Base-by-base conservation (phyloP, 2,329 filamentous ascomycete genomes). In the Penicillium occitanis region DNA sequence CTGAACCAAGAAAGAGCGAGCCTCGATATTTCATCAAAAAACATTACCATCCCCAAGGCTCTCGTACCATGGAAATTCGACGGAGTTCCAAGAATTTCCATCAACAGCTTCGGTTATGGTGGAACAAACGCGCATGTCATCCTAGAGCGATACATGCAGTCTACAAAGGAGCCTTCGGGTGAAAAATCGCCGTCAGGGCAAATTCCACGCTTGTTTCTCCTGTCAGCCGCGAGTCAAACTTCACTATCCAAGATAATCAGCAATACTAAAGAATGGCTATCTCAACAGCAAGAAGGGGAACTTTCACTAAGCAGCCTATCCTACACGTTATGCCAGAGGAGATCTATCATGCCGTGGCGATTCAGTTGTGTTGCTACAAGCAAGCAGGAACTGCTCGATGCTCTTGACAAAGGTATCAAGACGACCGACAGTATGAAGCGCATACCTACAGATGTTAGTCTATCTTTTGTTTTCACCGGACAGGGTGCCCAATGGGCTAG, bases 401-500 rank as follows among this genome's bases (percentile, higher is more conserved):
- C 19, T 48, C 44, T 48, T 48, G 44, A 48, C 19, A 48, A 22
- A 48, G 5, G 19, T 48, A n/a, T 22, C 19, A 17, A 48, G 19
- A 3, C 44, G 19, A n/a, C 44, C 17, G 44, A 48, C 19, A n/a
- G 17, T n/a, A 17, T 4, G 17, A n/a, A 22, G 17, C 44, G 44
- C 17, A 22, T 22, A 48, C 19, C 44, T 48, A n/a, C 44, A 6
- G 44, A 48, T n/a, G 19, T 10, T 22, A 48, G 25, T 14, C 25
- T 69, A 8, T 67, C 0, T 68, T 63, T 63, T 46, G 64, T 74
- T 14, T 80, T 78, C 48, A 77, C 77, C 7, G 78, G 78, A 10
- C 78, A 80, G 66, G 78, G 78, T 8, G 72, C 74, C 14, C 72
- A 76, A 37, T 79, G 79, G 63, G 63, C 72, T 6, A 72, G 73